A percentile compares a stretch with the other conserved stretches of the same genome.
Conservation (phyloP, 306 rosid genomes). For the Cicer cuneatum region DNA sequence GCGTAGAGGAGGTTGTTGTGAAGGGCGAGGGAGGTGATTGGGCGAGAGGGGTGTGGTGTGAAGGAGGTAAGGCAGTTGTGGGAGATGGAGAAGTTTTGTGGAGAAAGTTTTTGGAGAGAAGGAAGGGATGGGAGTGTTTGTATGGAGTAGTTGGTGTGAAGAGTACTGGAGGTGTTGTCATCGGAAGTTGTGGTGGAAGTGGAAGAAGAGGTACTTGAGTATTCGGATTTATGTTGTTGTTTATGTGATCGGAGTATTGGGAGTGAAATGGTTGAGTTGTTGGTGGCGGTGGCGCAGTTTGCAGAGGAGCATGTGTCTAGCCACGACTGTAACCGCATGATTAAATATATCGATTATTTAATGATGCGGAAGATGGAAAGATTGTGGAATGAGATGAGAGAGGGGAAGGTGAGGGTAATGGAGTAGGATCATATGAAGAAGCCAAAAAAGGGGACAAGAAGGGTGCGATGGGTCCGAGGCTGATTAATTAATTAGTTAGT, state of each 20-base stretch:
- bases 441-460: neutral
- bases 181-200: constrained; percentile 41
- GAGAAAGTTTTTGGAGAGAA: constrained; percentile 74
- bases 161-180: constrained; percentile 50
- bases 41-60: constrained; percentile 49
- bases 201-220: constrained; percentile 46
- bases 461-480: constrained; percentile 40
- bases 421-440: neutral
- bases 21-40: constrained; percentile 71
- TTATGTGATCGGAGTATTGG: neutral
- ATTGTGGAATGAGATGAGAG: neutral
- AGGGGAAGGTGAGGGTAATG: neutral
- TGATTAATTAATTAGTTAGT: too few relatives aligned
- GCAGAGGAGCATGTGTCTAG: constrained; percentile 48
- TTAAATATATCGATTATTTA: neutral
- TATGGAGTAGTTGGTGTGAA: constrained; percentile 64
- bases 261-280: constrained; percentile 40
- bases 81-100: constrained; percentile 51
- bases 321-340: constrained; percentile 54
- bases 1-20: constrained; percentile 65
- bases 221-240: constrained; percentile 43
- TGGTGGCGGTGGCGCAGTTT: constrained; percentile 37
- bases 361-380: neutral
- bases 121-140: constrained; percentile 81
- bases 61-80: constrained; percentile 55